phyloP scores from a whole-genome alignment of 2,329 filamentous ascomycete species.

The Phoma sp. region DNA sequence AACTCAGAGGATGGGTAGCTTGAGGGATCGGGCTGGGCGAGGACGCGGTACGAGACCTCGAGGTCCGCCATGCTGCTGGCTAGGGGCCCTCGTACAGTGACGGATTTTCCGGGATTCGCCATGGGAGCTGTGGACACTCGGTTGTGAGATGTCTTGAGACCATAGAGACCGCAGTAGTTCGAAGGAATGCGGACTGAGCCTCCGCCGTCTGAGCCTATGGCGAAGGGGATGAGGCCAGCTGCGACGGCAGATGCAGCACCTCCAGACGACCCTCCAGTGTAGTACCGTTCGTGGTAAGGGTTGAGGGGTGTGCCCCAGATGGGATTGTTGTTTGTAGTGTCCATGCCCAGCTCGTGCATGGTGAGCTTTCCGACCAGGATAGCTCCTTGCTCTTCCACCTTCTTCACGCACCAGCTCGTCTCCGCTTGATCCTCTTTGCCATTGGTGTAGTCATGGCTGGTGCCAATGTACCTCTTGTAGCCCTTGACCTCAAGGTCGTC shows the following conservation, averaged over 20 bases:
- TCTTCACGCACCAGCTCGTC: conserved; percentile 73
- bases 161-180: conserved; percentile 79
- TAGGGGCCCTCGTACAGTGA: conserved; percentile 75
- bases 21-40: conserved; percentile 73
- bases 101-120: conserved; percentile 64
- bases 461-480: conserved; percentile 71
- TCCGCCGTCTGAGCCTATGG: conserved; percentile 73
- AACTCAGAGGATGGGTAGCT: conserved; percentile 68
- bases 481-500: conserved; percentile 77
- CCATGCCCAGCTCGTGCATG: conserved; percentile 82
- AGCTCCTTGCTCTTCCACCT: conserved; percentile 75
- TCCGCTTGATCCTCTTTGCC: conserved; percentile 49
- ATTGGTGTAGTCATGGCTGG: conserved; percentile 63
- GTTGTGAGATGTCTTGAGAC: conserved; percentile 78
- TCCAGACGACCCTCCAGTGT: conserved; percentile 80
- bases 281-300: conserved; percentile 77
- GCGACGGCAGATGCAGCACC: conserved; percentile 74
- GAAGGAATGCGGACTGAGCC: conserved; percentile 77
- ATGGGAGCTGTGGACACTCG: conserved; percentile 68
- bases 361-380: conserved; percentile 76
- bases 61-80: conserved; percentile 78
- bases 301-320: conserved; percentile 77
- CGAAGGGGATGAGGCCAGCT: conserved; percentile 75
- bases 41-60: conserved; percentile 79
- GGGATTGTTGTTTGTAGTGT: conserved; percentile 84